Conservation (phyloP, 176 grass and related monocot species). For the Neostapfia colusana region DNA sequence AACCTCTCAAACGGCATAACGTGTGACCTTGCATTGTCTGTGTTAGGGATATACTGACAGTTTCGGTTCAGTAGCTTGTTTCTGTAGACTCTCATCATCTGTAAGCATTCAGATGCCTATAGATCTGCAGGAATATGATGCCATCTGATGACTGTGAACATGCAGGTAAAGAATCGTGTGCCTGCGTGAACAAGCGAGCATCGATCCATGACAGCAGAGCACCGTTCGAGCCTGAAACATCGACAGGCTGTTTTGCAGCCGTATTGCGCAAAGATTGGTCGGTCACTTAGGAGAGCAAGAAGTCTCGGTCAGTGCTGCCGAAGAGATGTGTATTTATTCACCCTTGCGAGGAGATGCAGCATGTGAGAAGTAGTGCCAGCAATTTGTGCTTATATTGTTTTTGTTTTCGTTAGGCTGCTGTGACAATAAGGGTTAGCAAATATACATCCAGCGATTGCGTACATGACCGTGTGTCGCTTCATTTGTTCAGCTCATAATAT, state of each 20-base stretch:
- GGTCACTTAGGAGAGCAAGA: not conserved
- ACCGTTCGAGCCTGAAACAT: not conserved
- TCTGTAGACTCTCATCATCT: too few relatives aligned
- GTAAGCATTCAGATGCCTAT: not conserved
- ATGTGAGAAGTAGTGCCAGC: not conserved
- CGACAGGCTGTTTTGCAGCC: not conserved
- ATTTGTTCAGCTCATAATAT: not conserved
- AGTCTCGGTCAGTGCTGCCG: not conserved
- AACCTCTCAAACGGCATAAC: not conserved
- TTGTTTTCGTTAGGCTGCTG: slow-evolving; percentile 3
- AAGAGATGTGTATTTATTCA: not conserved
- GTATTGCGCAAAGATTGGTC: not conserved
- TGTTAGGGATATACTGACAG: not conserved
- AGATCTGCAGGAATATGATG: not conserved
- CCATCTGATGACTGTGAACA: not conserved
- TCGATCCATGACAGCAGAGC: not conserved
- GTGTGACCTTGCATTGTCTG: not conserved
- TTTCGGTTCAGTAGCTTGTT: not conserved
- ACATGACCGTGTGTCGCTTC: slow-evolving; percentile 7
- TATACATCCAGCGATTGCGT: not conserved
- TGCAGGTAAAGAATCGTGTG: slow-evolving; percentile 10
- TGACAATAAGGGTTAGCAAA: not conserved
- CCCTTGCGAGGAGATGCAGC: not conserved
- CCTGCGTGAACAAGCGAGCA: not conserved
- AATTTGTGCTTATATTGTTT: slow-evolving; percentile 5